Conservation (phyloP, 345 rosid genomes). For the sweet orange (Citrus sinensis) region DNA sequence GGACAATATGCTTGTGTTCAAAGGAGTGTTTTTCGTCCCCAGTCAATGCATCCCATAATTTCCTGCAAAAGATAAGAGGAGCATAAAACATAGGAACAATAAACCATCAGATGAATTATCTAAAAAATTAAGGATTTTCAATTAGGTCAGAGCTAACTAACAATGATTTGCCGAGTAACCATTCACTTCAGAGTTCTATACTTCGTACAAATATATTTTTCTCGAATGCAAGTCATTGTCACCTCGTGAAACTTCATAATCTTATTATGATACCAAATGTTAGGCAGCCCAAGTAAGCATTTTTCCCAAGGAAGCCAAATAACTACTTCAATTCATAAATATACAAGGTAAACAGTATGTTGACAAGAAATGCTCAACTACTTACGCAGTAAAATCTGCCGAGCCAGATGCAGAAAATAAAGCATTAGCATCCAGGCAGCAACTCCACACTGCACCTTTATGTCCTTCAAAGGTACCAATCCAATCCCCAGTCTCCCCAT, state of each 20-base stretch:
- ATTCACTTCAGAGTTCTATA: background rate
- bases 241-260: background rate
- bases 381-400: slow-evolving; percentile 97
- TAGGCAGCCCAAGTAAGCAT: background rate
- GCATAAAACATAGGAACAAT: background rate
- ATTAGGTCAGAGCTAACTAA: background rate
- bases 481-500: slow-evolving; percentile 99
- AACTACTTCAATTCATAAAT: background rate
- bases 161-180: background rate
- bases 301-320: background rate
- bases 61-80: slow-evolving; percentile 40
- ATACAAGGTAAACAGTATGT: background rate
- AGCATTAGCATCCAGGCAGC: slow-evolving; percentile 82
- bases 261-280: background rate
- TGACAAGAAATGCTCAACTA: slow-evolving; percentile 8
- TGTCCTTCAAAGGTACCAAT: slow-evolving; percentile 98
- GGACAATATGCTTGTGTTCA: slow-evolving; percentile 91
- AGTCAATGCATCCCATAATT: slow-evolving; percentile 89
- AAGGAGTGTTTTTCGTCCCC: slow-evolving; percentile 86
- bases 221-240: background rate
- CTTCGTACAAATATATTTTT: background rate
- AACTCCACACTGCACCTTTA: slow-evolving; percentile 99
- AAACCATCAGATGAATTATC: background rate
- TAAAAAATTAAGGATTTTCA: background rate
- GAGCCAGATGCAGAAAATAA: slow-evolving; percentile 93